Evolutionary conservation across 495 filamentous ascomycete species (phyloP).

Genomic region (Penicillium antarcticum): DNA sequence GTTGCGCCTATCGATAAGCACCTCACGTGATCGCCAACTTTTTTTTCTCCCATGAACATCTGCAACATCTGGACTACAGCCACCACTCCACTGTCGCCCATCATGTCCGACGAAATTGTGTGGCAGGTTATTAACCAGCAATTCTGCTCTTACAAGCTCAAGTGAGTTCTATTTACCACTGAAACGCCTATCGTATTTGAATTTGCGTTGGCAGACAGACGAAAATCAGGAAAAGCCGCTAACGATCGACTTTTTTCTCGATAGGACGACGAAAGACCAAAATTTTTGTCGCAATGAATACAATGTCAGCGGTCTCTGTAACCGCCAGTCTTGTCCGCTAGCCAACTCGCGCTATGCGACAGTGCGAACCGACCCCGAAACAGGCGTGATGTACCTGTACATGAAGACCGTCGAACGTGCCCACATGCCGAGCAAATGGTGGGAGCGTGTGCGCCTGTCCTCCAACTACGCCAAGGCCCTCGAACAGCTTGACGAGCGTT

Average conservation of each 20-base stretch:
- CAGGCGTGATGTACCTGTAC: slow-evolving; percentile 88
- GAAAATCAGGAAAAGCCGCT: slow-evolving; percentile 9
- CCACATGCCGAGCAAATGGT: slow-evolving; percentile 88
- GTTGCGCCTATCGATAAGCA: slow-evolving; percentile 2
- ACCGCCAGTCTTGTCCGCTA: slow-evolving; percentile 89
- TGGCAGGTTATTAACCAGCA: slow-evolving; percentile 96
- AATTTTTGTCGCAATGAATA: slow-evolving; percentile 97
- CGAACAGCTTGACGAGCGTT: slow-evolving; percentile 78
- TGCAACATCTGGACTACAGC: background rate
- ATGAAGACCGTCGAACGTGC: slow-evolving; percentile 93
- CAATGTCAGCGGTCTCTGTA: slow-evolving; percentile 93
- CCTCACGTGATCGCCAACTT: background rate
- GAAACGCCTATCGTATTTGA: slow-evolving; percentile 1
- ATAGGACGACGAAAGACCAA: slow-evolving; percentile 81
- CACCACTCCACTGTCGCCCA: slow-evolving; percentile 12
- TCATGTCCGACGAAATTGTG: slow-evolving; percentile 86
- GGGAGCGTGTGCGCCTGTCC: slow-evolving; percentile 91
- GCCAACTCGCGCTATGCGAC: slow-evolving; percentile 97
- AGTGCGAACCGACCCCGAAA: slow-evolving; percentile 75
- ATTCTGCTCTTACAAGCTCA: slow-evolving; percentile 95
- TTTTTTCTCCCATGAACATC: slow-evolving; percentile 5
- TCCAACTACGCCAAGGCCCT: slow-evolving; percentile 87
- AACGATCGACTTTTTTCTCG: slow-evolving; percentile 10
- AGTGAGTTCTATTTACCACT: slow-evolving; percentile 51
- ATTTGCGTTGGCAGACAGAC: too few relatives aligned